Evolutionary conservation across 495 filamentous ascomycete genomes (phyloP), one percentile per base, ranked within the genome.

Genomic region (Clavariopsis aquatica): DNA sequence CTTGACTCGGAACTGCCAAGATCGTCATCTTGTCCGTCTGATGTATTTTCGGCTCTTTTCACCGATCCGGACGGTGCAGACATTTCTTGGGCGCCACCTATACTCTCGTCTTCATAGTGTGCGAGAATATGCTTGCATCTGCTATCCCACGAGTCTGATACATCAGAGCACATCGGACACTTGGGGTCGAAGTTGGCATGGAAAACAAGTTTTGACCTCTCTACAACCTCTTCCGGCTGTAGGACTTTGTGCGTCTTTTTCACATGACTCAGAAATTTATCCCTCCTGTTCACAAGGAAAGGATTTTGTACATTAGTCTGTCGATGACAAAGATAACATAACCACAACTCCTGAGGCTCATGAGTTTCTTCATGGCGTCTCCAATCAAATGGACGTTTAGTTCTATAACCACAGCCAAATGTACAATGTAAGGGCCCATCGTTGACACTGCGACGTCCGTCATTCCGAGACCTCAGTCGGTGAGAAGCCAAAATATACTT

Each of bases 341-440:
- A 34, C 68, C 68, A 71, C 10, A 71, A 43, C 31, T 71, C 60
- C 38, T 71, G 68, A 1, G 68, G 68, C 34, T 71, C 64, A 52
- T 71, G 64, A 12, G 60, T 71, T 22, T 71, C 68, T 53, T 71
- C 68, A 49, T 71, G 68, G 2, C 68, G 45, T 59, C 49, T 60
- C 68, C 68, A 71, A 31, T 71, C 68, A 43, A 56, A 66, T 0
- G 55, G 27, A 22, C 64, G 58, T 29, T 57, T 64, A 20, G 64
- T 71, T 7, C 51, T 64, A 41, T 71, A 71, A 9, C 68, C 64
- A 47, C 68, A 71, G 9, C 52, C 49, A 26, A 52, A 67, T 17
- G 68, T 71, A 34, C 68, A 71, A 22, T 31, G 22, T 27, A 62
- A 66, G 13, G 53, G 57, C 9, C 67, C 67, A 12, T 52, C 28